Base-by-base conservation (phyloP, 129 eudicot species). In the Flaveria bidentis region DNA sequence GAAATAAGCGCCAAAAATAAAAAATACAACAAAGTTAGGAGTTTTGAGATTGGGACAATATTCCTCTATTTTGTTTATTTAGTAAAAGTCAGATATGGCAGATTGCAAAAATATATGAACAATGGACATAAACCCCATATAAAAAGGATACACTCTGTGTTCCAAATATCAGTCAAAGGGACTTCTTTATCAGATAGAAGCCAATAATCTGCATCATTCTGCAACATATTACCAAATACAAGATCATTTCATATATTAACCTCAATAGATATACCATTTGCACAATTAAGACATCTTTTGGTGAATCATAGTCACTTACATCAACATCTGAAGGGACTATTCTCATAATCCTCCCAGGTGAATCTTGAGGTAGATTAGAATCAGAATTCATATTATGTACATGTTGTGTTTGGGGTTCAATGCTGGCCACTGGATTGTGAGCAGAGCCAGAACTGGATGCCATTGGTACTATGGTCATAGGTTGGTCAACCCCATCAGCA, bases 161-260 rank as follows among this genome's bases (percentile, higher is more conserved):
- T 86, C 96, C 98, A 92, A 83, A 92, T 84, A 78, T 92, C 96
- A 1, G 98, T 87, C 64, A 89, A 75, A 72, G 96, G 89, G 73
- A 92, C 84, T 80, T 68, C 89, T 82, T 87, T 82, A 57, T 92
- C 97, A 81, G 97, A 87, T 65, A 84, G 75, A 75, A 92, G 87
- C 96, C 96, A 92, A 81, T 92, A 92, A 83, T 92, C 98, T 58
- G 87, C 85, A 68, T 89, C 90, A 75, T 86, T 87, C 98, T 90
- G 85, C 76, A 83, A 81, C 61, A 81, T 62, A 73, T 11, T 62
- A 69, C 71, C 36, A 23, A 17, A 73, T 9, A 74, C 41, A 72
- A 14, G 36, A 14, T 56, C 67, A 64, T 65, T 61, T 61, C n/a
- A 61, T 4, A 76, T 36, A 23, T 15, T 6, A 44, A 22, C 58